Percentiles rank a stretch among this genome's conserved stretches.
Conservation (phyloP, 331 rosid genomes). For the Rosa hybrid region DNA sequence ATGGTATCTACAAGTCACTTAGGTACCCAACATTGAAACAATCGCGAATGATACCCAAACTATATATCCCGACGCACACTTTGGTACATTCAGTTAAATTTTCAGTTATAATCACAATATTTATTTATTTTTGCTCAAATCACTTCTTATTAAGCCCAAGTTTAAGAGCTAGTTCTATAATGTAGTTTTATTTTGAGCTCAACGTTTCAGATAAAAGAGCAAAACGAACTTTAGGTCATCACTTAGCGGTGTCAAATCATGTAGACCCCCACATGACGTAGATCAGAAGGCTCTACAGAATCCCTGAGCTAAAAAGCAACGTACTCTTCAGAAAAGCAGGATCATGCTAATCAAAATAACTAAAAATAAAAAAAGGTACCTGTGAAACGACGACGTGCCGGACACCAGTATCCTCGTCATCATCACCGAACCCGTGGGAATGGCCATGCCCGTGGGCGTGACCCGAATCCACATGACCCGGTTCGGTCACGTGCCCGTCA, state of each 20-base stretch:
- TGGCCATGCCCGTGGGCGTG: conserved; percentile 36
- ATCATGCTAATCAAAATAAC: neutral
- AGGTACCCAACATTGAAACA: neutral
- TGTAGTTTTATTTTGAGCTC: no score
- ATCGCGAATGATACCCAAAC: neutral
- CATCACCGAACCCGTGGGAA: conserved; percentile 40
- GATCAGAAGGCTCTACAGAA: neutral
- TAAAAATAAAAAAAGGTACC: conserved; percentile 37
- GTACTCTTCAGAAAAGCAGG: neutral
- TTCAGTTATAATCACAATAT: neutral
- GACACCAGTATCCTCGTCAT: conserved; percentile 47
- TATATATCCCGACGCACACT: neutral
- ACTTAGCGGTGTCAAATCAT: neutral
- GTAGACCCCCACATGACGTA: neutral
- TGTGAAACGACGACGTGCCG: conserved; percentile 94
- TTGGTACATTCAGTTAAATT: neutral
- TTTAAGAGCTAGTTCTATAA: neutral
- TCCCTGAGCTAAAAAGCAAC: neutral
- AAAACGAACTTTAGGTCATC: neutral
- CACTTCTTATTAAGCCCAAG: neutral
- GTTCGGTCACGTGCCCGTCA: conserved; percentile 39
- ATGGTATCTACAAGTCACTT: neutral
- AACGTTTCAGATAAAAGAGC: neutral
- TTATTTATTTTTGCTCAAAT: neutral
- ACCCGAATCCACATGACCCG: neutral